Evolutionary conservation across 31 red algal genomes (phyloP).

Genomic region (Odonthalia washingtoniensis): DNA sequence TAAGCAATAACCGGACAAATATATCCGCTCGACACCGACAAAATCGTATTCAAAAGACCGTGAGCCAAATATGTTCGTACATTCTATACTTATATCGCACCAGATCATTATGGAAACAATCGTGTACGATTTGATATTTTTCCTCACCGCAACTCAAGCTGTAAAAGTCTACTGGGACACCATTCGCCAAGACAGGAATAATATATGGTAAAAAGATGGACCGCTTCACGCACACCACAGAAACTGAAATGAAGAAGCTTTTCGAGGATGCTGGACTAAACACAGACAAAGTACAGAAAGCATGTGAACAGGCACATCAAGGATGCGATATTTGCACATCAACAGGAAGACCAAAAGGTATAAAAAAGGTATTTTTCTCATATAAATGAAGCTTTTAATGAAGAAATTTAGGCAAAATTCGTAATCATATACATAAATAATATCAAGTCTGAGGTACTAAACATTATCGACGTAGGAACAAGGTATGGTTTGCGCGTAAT

Average conservation of each 20-base stretch:
- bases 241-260: neutral
- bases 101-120: conserved; percentile 6
- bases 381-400: conserved; percentile 16
- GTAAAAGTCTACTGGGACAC: neutral
- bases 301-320: neutral
- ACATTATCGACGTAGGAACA: conserved; percentile 18
- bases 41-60: neutral
- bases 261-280: neutral
- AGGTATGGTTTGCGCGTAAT: conserved; percentile 21
- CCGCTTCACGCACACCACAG: neutral
- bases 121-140: neutral
- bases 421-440: neutral
- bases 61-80: neutral
- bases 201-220: neutral
- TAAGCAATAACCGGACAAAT: neutral
- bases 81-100: conserved; percentile 16
- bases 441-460: conserved; percentile 33
- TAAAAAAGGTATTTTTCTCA: conserved; percentile 16
- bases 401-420: conserved; percentile 12
- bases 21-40: neutral
- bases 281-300: neutral
- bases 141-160: neutral
- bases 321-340: neutral
- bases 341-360: neutral
- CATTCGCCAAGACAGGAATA: neutral